Conservation (phyloP, 2,329 filamentous ascomycete species). For the Leptographium lundbergii region DNA sequence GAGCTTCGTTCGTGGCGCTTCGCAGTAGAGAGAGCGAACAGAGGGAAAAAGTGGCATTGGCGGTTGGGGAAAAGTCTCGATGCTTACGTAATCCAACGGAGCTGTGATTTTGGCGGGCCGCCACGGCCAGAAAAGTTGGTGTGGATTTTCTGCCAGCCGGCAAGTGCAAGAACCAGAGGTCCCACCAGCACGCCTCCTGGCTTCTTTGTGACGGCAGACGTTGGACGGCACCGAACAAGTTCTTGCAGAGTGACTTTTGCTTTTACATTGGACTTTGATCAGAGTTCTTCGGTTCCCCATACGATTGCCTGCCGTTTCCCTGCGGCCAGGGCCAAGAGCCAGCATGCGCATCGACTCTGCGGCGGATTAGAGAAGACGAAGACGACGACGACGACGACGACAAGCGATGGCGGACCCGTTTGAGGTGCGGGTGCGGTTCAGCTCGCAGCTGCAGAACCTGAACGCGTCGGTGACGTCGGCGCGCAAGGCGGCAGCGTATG, state of each 20-base stretch:
- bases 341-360: not conserved
- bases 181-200: too few relatives aligned
- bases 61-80: not conserved
- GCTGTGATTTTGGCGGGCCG: not conserved
- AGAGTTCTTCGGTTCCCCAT: too few relatives aligned
- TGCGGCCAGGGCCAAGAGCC: not conserved
- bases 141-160: not conserved
- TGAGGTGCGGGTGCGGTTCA: conserved; percentile 97
- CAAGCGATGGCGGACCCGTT: conserved; percentile 66
- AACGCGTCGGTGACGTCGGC: conserved; percentile 82
- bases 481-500: conserved; percentile 89
- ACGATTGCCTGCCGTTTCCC: not conserved
- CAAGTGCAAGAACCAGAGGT: not conserved
- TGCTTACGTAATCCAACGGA: not conserved
- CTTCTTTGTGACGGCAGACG: too few relatives aligned
- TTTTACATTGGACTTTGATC: too few relatives aligned
- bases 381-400: not conserved
- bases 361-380: not conserved
- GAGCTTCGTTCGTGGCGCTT: not conserved
- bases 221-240: too few relatives aligned
- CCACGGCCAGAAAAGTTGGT: not conserved
- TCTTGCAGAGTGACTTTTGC: too few relatives aligned
- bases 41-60: not conserved
- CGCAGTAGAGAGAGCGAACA: too few relatives aligned
- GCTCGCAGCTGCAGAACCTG: conserved; percentile 73